Evolutionary conservation across 2,329 filamentous ascomycete species (phyloP), one percentile per base, ranked within the genome.

Genomic region (Xylariales sp.): DNA sequence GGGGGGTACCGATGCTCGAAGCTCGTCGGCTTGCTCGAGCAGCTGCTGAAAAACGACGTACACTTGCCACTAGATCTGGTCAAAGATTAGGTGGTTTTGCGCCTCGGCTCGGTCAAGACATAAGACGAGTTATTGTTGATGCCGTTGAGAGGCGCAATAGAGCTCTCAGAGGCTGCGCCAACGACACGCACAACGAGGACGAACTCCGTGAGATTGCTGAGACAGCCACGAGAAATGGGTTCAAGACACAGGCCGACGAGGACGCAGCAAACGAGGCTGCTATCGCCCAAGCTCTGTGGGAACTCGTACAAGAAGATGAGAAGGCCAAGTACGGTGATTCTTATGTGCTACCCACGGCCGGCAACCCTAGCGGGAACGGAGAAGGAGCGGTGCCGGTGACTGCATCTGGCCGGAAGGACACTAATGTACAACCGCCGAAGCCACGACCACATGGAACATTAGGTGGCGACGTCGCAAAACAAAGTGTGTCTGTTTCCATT

Each of bases 231-330:
- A 71, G 71, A 43, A 84, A 84, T 49, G 87, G 88, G 0, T 91
- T 94, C 66, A 78, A 76, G 46, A 96, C 89, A 0, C 78, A 86
- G 54, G 88, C 88, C 0, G 88, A 94, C 50, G 86, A 94, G 59
- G 88, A 95, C 42, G 84, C 89, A 51, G 90, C 88, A 3, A 94
- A 95, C 53, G 88, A 95, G 42, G 74, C 78, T 18, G 90, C 90
- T 4, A 95, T 95, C 46, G 81, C 88, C 40, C 81, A 90, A 55
- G 89, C 89, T 0, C 70, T 94, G 22, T 89, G 87, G 68, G 90
- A 96, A 54, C 70, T 95, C 14, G 84, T 93, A 19, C 85, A 94
- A 56, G 82, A 95, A 57, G 89, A 95, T 47, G 77, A 85, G 47
- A 64, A 61, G 46, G 55, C 55, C 28, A 73, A 71, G 51, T 75